Conservation (phyloP, 2,329 filamentous ascomycete species). For the Verticillium zaregamsianum region DNA sequence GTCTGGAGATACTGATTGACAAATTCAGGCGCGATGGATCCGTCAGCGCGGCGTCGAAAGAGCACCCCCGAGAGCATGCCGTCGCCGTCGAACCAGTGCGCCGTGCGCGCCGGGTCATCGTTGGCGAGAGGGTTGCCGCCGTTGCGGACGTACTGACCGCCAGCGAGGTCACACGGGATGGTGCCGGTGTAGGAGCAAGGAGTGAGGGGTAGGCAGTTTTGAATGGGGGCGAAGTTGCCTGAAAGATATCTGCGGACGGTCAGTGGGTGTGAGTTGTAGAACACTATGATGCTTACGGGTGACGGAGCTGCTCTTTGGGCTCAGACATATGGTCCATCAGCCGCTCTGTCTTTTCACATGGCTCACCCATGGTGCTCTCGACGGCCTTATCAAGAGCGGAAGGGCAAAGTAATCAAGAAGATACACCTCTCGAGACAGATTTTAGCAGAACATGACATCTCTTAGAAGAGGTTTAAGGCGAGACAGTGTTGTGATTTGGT, state of each 20-base stretch:
- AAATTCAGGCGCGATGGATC: conserved; percentile 55
- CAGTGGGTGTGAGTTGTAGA: not conserved
- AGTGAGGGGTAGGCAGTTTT: conserved; percentile 49
- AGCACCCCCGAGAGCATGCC: conserved; percentile 68
- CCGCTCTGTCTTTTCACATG: not conserved
- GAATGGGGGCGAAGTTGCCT: conserved; percentile 67
- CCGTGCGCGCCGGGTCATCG: conserved; percentile 54
- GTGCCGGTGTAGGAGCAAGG: conserved; percentile 52
- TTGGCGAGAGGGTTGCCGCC: conserved; percentile 65
- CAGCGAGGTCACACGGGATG: conserved; percentile 61
- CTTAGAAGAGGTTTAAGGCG: too few species aligned
- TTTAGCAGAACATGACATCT: too few species aligned
- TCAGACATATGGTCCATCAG: not conserved
- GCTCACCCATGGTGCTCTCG: not conserved
- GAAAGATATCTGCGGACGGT: conserved; percentile 41
- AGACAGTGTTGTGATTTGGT: too few species aligned
- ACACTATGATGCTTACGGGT: conserved; percentile 4
- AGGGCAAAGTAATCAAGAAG: too few species aligned
- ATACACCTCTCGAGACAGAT: too few species aligned
- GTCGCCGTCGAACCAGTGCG: conserved; percentile 73
- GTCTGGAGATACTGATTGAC: conserved; percentile 68
- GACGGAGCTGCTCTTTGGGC: not conserved
- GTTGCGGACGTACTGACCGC: conserved; percentile 69
- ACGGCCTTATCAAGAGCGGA: too few species aligned
- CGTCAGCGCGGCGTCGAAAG: conserved; percentile 41